phyloP scores from a whole-genome alignment of 2,329 filamentous ascomycete species.

The Xylariaceae sp. region DNA sequence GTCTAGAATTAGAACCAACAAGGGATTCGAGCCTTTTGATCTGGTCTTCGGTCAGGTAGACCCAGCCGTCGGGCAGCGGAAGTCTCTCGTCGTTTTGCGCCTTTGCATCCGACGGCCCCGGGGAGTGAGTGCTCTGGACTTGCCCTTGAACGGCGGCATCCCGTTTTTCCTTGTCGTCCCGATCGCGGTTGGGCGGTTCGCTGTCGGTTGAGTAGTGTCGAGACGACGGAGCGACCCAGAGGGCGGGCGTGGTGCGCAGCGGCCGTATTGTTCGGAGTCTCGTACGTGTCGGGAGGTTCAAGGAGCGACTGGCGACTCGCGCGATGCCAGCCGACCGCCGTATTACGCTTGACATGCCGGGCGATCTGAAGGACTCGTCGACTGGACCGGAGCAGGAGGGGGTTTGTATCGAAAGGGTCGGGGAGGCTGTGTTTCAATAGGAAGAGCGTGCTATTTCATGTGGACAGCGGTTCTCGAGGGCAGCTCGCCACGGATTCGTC shows the following conservation, averaged over 20 bases:
- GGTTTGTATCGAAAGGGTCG: conserved; percentile 12
- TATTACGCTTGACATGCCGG: conserved; percentile 32
- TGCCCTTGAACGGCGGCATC: conserved; percentile 18
- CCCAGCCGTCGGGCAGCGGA: conserved; percentile 30
- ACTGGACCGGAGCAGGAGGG: conserved; percentile 20
- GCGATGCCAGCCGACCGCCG: conserved; percentile 29
- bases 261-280: conserved; percentile 23
- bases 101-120: conserved; percentile 26
- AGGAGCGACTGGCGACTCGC: conserved; percentile 24
- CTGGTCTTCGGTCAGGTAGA: conserved; percentile 25
- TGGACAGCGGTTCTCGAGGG: conserved; percentile 7
- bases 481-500: background rate
- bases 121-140: conserved; percentile 27
- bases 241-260: conserved; percentile 23
- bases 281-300: conserved; percentile 23
- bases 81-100: conserved; percentile 11
- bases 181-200: conserved; percentile 20
- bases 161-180: conserved; percentile 11
- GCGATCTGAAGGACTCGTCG: conserved; percentile 21
- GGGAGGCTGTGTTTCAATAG: conserved; percentile 10
- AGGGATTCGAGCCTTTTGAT: conserved; percentile 4
- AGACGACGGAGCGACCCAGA: conserved; percentile 22
- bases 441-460: conserved; percentile 23
- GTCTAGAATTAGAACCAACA: background rate
- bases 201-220: conserved; percentile 26